A percentile compares a stretch with the other conserved stretches of the same genome.
These are phyloP conservation scores for Hypsizygus marmoreus DNA, from an alignment of 768 basidiomycete species.

Conservation along the genomic window DNA sequence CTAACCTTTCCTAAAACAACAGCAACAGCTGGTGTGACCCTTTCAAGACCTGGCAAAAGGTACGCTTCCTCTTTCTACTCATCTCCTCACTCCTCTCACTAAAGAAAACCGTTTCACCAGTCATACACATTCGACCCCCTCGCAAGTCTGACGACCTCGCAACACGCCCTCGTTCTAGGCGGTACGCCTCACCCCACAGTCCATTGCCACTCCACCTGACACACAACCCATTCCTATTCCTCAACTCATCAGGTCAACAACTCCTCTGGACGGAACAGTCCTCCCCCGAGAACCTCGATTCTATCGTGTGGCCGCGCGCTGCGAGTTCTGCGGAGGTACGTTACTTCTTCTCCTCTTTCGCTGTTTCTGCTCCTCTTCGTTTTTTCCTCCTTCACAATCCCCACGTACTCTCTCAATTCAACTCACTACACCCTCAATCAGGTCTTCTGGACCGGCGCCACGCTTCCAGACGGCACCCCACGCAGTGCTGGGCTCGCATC, in stretches of 20 bases:
- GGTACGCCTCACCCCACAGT: slow-evolving; percentile 52
- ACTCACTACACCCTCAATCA: slow-evolving; percentile 15
- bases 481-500: slow-evolving; percentile 29
- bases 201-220: background rate
- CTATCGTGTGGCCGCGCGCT: slow-evolving; percentile 72
- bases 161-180: slow-evolving; percentile 64
- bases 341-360: background rate
- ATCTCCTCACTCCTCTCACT: background rate
- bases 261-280: slow-evolving; percentile 78
- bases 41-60: slow-evolving; percentile 81
- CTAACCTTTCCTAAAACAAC: background rate
- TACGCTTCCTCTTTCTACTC: slow-evolving; percentile 20
- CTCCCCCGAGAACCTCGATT: slow-evolving; percentile 65
- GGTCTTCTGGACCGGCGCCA: slow-evolving; percentile 72
- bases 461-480: slow-evolving; percentile 37
- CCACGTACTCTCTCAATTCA: too few species aligned
- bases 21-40: slow-evolving; percentile 76
- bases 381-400: too few species aligned
- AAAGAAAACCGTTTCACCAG: slow-evolving; percentile 16
- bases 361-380: background rate
- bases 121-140: slow-evolving; percentile 75
- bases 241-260: slow-evolving; percentile 48
- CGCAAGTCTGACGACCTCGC: slow-evolving; percentile 48
- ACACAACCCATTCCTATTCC: background rate
- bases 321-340: slow-evolving; percentile 64